Percentiles rank a stretch among this genome's conserved stretches.
Evolutionary conservation across 148 eudicot species (phyloP).

Genomic region (Vaccinium corymbosum): DNA sequence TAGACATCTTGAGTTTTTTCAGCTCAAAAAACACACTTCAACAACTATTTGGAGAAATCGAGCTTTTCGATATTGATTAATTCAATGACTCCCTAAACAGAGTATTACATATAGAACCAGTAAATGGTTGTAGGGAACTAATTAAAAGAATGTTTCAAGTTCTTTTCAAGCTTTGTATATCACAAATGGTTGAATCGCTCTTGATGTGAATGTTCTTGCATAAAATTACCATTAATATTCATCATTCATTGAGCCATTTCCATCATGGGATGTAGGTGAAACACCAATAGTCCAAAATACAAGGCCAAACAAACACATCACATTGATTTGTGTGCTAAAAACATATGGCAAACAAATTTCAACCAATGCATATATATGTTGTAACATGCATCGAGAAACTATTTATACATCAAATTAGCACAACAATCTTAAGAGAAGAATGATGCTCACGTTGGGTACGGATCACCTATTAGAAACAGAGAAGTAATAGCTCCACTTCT

Average conservation of each 20-base stretch:
- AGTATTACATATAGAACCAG: not conserved
- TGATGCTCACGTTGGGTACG: not conserved
- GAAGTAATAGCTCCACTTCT: not conserved
- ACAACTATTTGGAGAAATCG: not conserved
- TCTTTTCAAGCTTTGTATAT: not conserved
- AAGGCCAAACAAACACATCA: not conserved
- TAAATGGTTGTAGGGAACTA: not conserved
- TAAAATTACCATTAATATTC: not conserved
- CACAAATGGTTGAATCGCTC: not conserved
- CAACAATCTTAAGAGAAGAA: not conserved
- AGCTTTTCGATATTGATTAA: not conserved
- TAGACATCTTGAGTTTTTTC: too few species aligned
- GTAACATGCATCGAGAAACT: not conserved
- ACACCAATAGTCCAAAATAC: not conserved
- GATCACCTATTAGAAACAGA: not conserved
- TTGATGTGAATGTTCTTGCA: too few species aligned
- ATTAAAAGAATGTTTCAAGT: not conserved
- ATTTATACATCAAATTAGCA: too few species aligned
- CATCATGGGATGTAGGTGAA: not conserved
- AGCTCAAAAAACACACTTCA: not conserved
- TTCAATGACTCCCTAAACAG: not conserved
- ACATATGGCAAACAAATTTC: not conserved
- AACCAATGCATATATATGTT: not conserved
- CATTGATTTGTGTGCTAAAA: not conserved
- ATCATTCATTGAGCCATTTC: not conserved